phyloP scores from a whole-genome alignment of 2,329 filamentous ascomycete genomes.

The Hypoxylon sp. region DNA sequence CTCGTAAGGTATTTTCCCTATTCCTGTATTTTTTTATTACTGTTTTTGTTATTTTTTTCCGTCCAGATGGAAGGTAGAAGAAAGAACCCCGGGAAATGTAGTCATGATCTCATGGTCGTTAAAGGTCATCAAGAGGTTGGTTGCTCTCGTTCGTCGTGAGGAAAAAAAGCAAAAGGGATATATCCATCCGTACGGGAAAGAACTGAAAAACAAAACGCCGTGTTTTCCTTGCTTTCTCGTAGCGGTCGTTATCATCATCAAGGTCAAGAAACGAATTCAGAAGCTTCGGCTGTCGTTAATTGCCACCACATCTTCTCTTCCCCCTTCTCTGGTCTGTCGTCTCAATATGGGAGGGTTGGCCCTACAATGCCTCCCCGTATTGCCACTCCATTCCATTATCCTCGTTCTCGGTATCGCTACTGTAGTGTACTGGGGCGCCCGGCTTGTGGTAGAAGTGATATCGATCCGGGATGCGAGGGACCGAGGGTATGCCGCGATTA shows the following conservation, averaged over 20 bases:
- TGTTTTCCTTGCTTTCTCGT: slow-evolving; percentile 29
- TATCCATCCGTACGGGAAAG: slow-evolving; percentile 18
- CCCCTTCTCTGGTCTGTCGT: neutral
- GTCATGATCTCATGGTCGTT: slow-evolving; percentile 35
- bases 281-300: slow-evolving; percentile 15
- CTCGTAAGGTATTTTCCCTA: slow-evolving; percentile 6
- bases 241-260: slow-evolving; percentile 30
- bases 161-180: slow-evolving; percentile 11
- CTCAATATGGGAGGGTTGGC: neutral
- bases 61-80: neutral
- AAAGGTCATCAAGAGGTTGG: neutral
- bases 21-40: neutral
- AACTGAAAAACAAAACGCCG: slow-evolving; percentile 35
- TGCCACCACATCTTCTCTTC: neutral
- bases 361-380: slow-evolving; percentile 40
- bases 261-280: slow-evolving; percentile 12
- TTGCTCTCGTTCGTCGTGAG: slow-evolving; percentile 28
- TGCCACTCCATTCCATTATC: slow-evolving; percentile 32
- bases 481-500: slow-evolving; percentile 63
- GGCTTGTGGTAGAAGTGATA: slow-evolving; percentile 52
- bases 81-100: slow-evolving; percentile 7
- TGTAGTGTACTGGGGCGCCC: slow-evolving; percentile 1
- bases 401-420: slow-evolving; percentile 35
- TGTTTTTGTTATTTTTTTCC: neutral
- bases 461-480: slow-evolving; percentile 62